Evolutionary conservation across 805 yeast genomes (phyloP).

Genomic region (Metschnikowia aberdeeniae): DNA sequence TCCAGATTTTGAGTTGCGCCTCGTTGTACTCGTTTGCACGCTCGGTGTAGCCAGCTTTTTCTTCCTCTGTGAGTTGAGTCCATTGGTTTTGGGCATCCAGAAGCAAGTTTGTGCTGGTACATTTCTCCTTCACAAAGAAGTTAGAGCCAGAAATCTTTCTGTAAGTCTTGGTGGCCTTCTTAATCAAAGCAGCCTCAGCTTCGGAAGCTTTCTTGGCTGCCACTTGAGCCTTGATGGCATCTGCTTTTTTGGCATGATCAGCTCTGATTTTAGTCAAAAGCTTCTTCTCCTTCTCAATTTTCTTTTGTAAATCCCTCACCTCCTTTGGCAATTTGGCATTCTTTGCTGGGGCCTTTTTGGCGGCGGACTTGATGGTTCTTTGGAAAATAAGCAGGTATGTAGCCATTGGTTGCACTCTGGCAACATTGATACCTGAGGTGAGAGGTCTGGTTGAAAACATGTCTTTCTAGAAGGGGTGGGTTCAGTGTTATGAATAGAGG

Average conservation of each 20-base stretch:
- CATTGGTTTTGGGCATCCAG: constrained; percentile 21
- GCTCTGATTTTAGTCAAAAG: constrained; percentile 1
- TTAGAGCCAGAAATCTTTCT: constrained; percentile 23
- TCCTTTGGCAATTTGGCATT: not conserved
- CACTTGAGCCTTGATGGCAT: constrained; percentile 13
- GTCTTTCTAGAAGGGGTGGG: not conserved
- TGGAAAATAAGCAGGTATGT: constrained; percentile 3
- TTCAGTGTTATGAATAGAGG: too few species aligned
- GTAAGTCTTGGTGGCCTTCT: constrained; percentile 23
- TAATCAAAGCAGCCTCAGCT: constrained; percentile 10
- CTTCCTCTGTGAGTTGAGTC: constrained; percentile 24
- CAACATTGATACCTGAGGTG: not conserved
- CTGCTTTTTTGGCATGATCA: not conserved
- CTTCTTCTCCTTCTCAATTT: constrained; percentile 20
- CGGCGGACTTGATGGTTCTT: not conserved
- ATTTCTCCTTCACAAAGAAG: constrained; percentile 23
- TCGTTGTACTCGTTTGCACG: constrained; percentile 30
- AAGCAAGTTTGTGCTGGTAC: constrained; percentile 12
- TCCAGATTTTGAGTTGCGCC: constrained; percentile 20
- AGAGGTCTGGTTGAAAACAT: not conserved
- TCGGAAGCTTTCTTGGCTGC: constrained; percentile 9
- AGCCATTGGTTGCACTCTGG: not conserved
- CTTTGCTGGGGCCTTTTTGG: not conserved
- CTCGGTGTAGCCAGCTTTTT: constrained; percentile 23
- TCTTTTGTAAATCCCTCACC: constrained; percentile 14